These are phyloP conservation scores for Calamus simplicifolius DNA, from an alignment of 176 grass and related monocot species.

Conservation along the genomic window DNA sequence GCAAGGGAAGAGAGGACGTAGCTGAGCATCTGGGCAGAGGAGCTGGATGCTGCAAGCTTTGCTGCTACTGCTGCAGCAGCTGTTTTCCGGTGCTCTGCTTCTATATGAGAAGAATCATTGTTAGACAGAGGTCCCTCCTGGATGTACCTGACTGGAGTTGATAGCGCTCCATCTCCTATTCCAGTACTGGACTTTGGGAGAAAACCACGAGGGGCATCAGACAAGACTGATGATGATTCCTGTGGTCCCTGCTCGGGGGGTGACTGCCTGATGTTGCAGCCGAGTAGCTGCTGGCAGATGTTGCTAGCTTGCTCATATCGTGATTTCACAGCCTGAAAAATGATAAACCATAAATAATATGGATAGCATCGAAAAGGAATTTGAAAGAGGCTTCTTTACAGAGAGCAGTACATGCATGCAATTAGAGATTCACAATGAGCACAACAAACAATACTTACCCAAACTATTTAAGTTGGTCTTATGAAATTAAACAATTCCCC, in stretches of 20 bases:
- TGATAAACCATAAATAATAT: background rate
- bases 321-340: constrained; percentile 49
- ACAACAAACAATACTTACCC: no score
- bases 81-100: constrained; percentile 20
- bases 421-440: no score
- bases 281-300: constrained; percentile 29
- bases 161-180: constrained; percentile 31
- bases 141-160: constrained; percentile 22
- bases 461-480: no score
- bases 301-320: constrained; percentile 40
- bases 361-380: background rate
- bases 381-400: no score
- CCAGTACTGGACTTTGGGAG: constrained; percentile 23
- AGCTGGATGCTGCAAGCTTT: constrained; percentile 28
- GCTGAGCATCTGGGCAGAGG: constrained; percentile 27
- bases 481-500: no score
- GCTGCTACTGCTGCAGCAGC: constrained; percentile 27
- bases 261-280: constrained; percentile 16
- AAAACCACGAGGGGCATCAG: constrained; percentile 12
- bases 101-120: background rate
- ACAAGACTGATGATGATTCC: constrained; percentile 10
- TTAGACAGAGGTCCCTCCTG: constrained; percentile 11
- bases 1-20: constrained; percentile 34
- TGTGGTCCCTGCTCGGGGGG: constrained; percentile 17
- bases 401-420: no score